These are phyloP conservation scores for Cutaneotrichosporon sp. DNA, from an alignment of 1,284 basidiomycete genomes.

Conservation along the genomic window DNA sequence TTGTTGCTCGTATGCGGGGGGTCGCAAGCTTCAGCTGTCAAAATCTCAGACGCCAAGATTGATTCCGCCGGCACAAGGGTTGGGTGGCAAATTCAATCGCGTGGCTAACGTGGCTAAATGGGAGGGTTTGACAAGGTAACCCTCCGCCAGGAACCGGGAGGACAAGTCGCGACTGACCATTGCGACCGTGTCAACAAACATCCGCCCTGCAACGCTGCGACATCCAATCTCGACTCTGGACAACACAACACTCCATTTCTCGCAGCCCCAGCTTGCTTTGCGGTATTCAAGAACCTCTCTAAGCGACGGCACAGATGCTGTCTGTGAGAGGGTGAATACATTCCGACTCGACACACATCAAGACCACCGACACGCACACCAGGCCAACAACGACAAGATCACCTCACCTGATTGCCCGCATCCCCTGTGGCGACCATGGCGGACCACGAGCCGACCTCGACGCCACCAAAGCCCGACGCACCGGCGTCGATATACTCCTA, in stretches of 20 bases:
- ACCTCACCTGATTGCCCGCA: neutral
- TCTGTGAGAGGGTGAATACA: neutral
- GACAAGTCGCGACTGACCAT: neutral
- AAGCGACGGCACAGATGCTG: neutral
- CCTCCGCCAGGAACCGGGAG: neutral
- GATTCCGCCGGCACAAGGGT: too few species aligned
- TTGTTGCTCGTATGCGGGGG: too few species aligned
- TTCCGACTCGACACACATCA: neutral
- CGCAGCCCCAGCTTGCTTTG: neutral
- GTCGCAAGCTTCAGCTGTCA: too few species aligned
- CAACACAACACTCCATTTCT: neutral
- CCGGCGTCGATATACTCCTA: constrained; percentile 41
- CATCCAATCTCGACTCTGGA: too few species aligned
- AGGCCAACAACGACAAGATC: neutral
- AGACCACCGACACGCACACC: neutral
- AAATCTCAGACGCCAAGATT: constrained; percentile 4
- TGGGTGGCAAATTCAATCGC: constrained; percentile 7
- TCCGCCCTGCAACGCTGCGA: neutral
- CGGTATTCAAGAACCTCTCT: neutral
- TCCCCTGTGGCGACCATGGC: neutral
- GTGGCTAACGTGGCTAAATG: neutral
- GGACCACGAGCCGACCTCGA: neutral
- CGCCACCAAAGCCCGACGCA: neutral
- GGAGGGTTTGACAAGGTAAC: neutral
- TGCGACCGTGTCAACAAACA: neutral